phyloP scores from a whole-genome alignment of 2,329 filamentous ascomycete species.

The Xylaria sp. region DNA sequence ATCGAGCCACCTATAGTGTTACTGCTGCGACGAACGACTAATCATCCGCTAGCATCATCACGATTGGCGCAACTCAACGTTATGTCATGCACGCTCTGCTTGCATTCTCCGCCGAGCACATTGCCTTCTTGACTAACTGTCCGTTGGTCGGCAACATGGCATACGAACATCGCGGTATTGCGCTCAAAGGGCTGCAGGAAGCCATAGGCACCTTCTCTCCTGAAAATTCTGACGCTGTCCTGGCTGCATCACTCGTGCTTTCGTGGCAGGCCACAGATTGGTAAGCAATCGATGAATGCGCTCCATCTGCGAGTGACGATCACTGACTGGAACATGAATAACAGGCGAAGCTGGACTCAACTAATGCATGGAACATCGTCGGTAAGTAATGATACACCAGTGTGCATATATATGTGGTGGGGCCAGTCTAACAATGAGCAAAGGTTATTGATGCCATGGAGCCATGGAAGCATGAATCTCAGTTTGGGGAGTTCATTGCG shows the following conservation, averaged over 20 bases:
- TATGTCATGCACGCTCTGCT: constrained; percentile 96
- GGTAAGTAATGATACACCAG: constrained; percentile 61
- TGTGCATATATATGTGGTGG: background rate
- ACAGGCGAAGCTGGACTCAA: constrained; percentile 90
- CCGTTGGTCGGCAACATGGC: constrained; percentile 86
- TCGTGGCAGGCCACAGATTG: constrained; percentile 98
- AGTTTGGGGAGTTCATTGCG: constrained; percentile 83
- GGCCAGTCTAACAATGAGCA: constrained; percentile 43
- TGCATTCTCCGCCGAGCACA: constrained; percentile 92
- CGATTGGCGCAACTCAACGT: constrained; percentile 80
- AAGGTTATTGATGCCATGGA: constrained; percentile 93
- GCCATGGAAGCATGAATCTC: constrained; percentile 87
- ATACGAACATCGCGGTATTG: constrained; percentile 86
- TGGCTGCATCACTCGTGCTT: constrained; percentile 89
- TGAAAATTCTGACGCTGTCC: constrained; percentile 87
- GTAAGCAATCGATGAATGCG: constrained; percentile 64
- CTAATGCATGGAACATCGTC: constrained; percentile 91
- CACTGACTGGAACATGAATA: constrained; percentile 49
- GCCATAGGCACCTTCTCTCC: constrained; percentile 86
- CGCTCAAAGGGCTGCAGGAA: constrained; percentile 87
- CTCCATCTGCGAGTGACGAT: constrained; percentile 47
- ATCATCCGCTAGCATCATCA: constrained; percentile 72
- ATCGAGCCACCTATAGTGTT: constrained; percentile 22
- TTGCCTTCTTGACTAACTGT: constrained; percentile 89
- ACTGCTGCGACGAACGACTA: constrained; percentile 34